phyloP scores from a whole-genome alignment of 768 basidiomycete species.

The Crepidotus variabilis region DNA sequence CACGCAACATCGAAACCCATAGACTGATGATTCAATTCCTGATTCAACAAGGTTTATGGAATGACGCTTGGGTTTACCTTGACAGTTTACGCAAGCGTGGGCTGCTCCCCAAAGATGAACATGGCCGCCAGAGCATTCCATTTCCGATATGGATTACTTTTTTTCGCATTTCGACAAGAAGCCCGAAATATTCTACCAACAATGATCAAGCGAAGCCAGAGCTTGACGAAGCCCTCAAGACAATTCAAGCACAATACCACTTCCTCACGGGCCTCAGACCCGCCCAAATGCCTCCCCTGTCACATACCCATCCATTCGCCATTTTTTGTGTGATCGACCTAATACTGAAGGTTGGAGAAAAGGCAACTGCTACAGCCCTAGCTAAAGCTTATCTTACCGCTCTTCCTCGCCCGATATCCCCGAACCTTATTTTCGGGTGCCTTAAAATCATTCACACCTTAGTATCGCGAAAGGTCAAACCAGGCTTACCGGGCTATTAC shows the following conservation, averaged over 20 bases:
- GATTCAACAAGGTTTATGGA: conserved; percentile 53
- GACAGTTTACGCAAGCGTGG: conserved; percentile 18
- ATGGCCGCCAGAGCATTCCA: conserved; percentile 25
- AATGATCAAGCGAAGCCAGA: background rate
- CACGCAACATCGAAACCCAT: conserved; percentile 49
- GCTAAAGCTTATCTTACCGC: conserved; percentile 45
- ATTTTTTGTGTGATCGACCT: conserved; percentile 41
- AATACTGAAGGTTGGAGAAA: conserved; percentile 40
- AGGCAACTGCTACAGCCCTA: conserved; percentile 36
- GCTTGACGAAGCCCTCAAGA: background rate
- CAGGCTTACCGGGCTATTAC: conserved; percentile 41
- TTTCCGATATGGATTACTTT: conserved; percentile 62
- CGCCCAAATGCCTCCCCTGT: conserved; percentile 20
- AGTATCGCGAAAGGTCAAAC: conserved; percentile 29
- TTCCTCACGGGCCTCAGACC: conserved; percentile 16
- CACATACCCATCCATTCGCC: conserved; percentile 35
- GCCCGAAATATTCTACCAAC: conserved; percentile 14
- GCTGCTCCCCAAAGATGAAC: conserved; percentile 6
- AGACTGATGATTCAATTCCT: conserved; percentile 55
- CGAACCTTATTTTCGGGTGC: conserved; percentile 29
- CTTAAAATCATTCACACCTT: conserved; percentile 56
- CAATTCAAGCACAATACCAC: conserved; percentile 5
- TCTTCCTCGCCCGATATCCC: conserved; percentile 40
- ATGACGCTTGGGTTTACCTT: conserved; percentile 49
- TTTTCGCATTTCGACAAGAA: conserved; percentile 36